These are phyloP conservation scores for Cyamopsis tetragonoloba DNA, from an alignment of 306 rosid species.

Conservation along the genomic window DNA sequence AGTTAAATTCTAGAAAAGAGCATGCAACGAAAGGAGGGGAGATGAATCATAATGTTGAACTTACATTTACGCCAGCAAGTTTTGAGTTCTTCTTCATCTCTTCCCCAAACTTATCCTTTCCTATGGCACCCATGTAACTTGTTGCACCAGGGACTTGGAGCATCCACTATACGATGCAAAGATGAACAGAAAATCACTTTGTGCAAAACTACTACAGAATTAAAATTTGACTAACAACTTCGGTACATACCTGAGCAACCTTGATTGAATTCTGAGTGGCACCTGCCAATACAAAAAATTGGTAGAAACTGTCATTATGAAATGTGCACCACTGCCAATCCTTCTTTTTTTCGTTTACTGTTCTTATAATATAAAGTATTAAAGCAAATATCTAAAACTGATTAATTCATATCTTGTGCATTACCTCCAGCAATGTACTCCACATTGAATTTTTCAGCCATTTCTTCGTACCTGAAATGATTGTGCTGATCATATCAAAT, in stretches of 20 bases:
- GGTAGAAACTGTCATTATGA: background rate
- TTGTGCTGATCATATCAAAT: background rate
- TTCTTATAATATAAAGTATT: background rate
- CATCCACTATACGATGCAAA: slow-evolving; percentile 57
- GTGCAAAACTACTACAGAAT: background rate
- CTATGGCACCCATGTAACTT: slow-evolving; percentile 75
- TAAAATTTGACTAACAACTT: background rate
- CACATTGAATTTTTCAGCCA: slow-evolving; percentile 48
- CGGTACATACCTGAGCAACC: slow-evolving; percentile 68
- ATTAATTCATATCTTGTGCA: background rate
- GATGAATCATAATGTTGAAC: slow-evolving; percentile 16
- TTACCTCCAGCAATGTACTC: slow-evolving; percentile 91
- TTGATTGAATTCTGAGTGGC: slow-evolving; percentile 85
- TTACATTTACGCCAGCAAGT: slow-evolving; percentile 73
- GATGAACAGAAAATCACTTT: background rate
- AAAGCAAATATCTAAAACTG: background rate
- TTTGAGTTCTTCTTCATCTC: slow-evolving; percentile 69
- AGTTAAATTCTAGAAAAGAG: too few relatives aligned
- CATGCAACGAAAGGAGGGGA: background rate
- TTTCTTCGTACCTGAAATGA: slow-evolving; percentile 58
- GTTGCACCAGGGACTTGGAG: slow-evolving; percentile 83
- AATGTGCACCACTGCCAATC: background rate
- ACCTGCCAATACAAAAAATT: slow-evolving; percentile 36
- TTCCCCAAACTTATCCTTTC: slow-evolving; percentile 84
- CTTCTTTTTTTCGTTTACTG: background rate